Evolutionary conservation across 805 yeast genomes (phyloP), one percentile per base, ranked within the genome.

Genomic region (Lachancea thermotolerans): DNA sequence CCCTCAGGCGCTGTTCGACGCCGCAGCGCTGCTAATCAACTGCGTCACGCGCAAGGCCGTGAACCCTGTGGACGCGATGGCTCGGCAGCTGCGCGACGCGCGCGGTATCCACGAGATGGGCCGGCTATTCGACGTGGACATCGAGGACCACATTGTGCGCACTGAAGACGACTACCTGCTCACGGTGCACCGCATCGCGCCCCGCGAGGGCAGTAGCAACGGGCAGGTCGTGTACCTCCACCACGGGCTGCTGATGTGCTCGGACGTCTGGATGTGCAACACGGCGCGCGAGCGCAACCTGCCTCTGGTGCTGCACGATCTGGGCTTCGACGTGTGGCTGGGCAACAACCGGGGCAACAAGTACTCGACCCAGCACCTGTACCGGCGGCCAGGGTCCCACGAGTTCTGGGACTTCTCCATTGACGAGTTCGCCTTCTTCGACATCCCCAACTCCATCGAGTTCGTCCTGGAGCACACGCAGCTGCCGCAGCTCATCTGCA

Each of bases 291-390:
- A 65, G 51, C 69, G 72, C 39, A 79, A 81, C 50, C 65, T 93
- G 39, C 96, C 98, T 0, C 83, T 85, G 60, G 68, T 78, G 2
- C 71, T 91, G 30, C 81, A 81, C 49, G 88, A 89, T 47, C 61
- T 79, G 39, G 97, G 97, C 1, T 91, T 79, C 63, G 99, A 91
- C 59, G 97, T 91, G 5, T 91, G 95, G 91, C 69, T 91, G 50
- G 98, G 98, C 1, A 88, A 87, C 63, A 88, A 87, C 58, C 73
- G 96, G 47, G 96, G 96, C 10, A 93, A 91, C 67, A 93, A 91
- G 67, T 91, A 91, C 67, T 83, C 95, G 2, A 81, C 82, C 48
- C 89, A 89, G 55, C 96, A 91, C 64, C 47, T 73, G 12, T 49
- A 59, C n/a, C 59, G 68, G 32, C 62, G 61, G 36, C 72, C 80